Conservation (phyloP, 2,329 filamentous ascomycete genomes). For the Trematosphaeria pertusa region DNA sequence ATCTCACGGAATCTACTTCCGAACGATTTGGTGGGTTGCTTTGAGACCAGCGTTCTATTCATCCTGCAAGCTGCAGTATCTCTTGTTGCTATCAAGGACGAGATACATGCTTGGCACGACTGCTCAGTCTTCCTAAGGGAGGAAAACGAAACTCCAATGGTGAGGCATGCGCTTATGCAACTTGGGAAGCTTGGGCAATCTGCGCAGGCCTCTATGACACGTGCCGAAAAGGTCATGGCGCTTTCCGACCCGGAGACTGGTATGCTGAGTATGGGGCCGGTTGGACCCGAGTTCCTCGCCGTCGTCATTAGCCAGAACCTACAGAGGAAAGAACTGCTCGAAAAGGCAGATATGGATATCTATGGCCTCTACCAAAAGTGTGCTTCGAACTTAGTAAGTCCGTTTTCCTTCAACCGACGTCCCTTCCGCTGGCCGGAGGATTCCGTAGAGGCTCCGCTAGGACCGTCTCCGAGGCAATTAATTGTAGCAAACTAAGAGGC, state of each 20-base stretch:
- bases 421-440: too few relatives aligned
- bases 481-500: too few relatives aligned
- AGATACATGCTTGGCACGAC: conserved; percentile 1
- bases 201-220: conserved; percentile 11
- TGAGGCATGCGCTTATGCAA: conserved; percentile 6
- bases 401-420: too few relatives aligned
- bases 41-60: conserved; percentile 14
- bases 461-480: too few relatives aligned
- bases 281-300: conserved; percentile 7
- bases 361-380: conserved; percentile 10
- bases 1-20: conserved; percentile 1
- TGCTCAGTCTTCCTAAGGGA: background rate
- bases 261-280: conserved; percentile 2
- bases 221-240: conserved; percentile 11
- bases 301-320: conserved; percentile 5
- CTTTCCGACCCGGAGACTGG: conserved; percentile 3
- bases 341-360: conserved; percentile 6
- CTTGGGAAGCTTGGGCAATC: conserved; percentile 5
- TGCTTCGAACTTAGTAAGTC: conserved; percentile 12
- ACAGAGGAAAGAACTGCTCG: background rate
- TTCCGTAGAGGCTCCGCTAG: too few relatives aligned
- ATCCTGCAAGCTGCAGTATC: conserved; percentile 7
- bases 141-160: background rate
- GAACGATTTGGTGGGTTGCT: conserved; percentile 12
- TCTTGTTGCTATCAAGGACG: too few relatives aligned